Conservation (phyloP, 805 yeast species). For the Pichia insulana region DNA sequence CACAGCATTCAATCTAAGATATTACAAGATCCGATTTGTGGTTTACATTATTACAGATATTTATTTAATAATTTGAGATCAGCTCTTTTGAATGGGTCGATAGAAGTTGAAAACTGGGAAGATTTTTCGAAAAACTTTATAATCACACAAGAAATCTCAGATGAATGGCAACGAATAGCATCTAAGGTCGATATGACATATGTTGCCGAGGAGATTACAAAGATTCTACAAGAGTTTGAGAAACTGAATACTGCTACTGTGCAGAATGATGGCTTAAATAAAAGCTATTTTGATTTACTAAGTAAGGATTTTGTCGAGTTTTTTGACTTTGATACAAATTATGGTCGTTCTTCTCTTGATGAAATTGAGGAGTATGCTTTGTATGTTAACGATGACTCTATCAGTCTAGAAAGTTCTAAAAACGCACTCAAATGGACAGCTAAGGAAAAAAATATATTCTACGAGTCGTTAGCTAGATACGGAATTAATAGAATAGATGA, state of each 20-base stretch:
- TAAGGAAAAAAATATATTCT: conserved; percentile 44
- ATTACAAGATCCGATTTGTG: conserved; percentile 5
- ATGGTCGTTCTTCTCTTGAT: conserved; percentile 1
- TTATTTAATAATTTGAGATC: conserved; percentile 1
- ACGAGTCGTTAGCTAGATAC: conserved; percentile 38
- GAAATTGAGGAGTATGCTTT: conserved; percentile 1
- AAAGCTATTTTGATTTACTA: conserved; percentile 3
- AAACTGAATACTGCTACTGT: neutral
- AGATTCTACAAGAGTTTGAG: neutral
- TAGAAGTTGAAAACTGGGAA: conserved; percentile 1
- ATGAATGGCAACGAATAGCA: conserved; percentile 2
- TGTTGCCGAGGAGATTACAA: neutral
- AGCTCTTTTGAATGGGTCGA: neutral
- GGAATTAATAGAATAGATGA: conserved; percentile 39
- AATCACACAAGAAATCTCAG: neutral
- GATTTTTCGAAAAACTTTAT: neutral
- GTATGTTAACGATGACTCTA: conserved; percentile 1
- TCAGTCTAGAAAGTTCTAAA: conserved; percentile 25
- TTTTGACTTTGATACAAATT: conserved; percentile 3
- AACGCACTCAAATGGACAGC: conserved; percentile 32
- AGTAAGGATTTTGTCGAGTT: conserved; percentile 5
- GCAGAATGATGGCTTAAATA: neutral
- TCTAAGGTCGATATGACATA: neutral
- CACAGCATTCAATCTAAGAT: neutral
- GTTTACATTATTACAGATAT: conserved; percentile 5